These are phyloP conservation scores for Trametes sanguinea DNA, from an alignment of 768 basidiomycete genomes.

Conservation along the genomic window DNA sequence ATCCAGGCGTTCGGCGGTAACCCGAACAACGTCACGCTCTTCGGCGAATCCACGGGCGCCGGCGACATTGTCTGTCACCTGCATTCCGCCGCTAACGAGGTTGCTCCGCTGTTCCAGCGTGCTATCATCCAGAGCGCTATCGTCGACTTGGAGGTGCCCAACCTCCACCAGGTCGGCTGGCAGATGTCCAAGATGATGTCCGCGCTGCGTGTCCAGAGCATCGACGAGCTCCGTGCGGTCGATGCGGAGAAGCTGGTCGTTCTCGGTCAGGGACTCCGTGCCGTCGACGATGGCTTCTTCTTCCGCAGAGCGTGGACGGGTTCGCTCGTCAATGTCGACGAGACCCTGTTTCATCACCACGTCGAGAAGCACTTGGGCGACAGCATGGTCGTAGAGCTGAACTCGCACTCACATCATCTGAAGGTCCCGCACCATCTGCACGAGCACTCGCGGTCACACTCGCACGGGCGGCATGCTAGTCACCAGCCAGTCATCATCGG, in stretches of 20 bases:
- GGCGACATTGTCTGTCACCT: slow-evolving; percentile 43
- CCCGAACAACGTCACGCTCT: slow-evolving; percentile 37
- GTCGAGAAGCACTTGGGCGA: slow-evolving; percentile 33
- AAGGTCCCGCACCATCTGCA: slow-evolving; percentile 18
- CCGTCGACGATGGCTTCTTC: slow-evolving; percentile 70
- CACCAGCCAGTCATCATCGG: slow-evolving; percentile 76
- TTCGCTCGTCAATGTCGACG: slow-evolving; percentile 26
- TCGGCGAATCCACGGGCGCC: slow-evolving; percentile 37
- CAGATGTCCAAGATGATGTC: slow-evolving; percentile 67
- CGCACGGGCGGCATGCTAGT: slow-evolving; percentile 25
- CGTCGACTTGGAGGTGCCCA: slow-evolving; percentile 62
- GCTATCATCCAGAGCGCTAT: slow-evolving; percentile 76
- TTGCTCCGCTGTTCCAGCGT: slow-evolving; percentile 64
- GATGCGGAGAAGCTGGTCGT: slow-evolving; percentile 57
- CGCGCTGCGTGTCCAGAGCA: slow-evolving; percentile 50
- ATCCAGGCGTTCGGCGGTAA: slow-evolving; percentile 57
- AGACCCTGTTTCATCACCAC: slow-evolving; percentile 22
- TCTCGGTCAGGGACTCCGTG: slow-evolving; percentile 48
- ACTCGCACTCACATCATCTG: slow-evolving; percentile 31
- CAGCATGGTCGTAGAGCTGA: slow-evolving; percentile 26
- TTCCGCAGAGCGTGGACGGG: slow-evolving; percentile 52
- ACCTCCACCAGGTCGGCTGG: slow-evolving; percentile 61
- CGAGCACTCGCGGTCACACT: slow-evolving; percentile 22
- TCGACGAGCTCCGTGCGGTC: slow-evolving; percentile 65
- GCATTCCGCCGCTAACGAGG: slow-evolving; percentile 62